Conservation (phyloP, 2,329 filamentous ascomycete genomes). For the Sporothrix inflata region DNA sequence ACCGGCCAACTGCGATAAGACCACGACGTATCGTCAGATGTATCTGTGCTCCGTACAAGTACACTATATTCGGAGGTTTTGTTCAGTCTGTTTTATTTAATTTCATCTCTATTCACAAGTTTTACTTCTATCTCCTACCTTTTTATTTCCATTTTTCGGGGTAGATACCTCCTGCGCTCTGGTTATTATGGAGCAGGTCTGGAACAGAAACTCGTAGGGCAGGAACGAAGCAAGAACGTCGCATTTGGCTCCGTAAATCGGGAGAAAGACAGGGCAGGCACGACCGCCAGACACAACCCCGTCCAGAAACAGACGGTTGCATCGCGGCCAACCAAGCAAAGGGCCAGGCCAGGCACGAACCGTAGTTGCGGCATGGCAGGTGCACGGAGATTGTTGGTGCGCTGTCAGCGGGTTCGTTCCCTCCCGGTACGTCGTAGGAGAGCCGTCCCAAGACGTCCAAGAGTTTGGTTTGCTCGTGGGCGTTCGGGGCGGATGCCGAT, state of each 20-base stretch:
- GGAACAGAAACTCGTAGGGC: neutral
- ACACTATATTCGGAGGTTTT: too few species aligned
- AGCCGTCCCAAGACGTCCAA: conserved; percentile 7
- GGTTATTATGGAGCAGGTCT: neutral
- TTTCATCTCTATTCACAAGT: neutral
- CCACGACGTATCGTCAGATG: neutral
- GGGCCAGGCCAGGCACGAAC: conserved; percentile 15
- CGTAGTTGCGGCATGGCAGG: conserved; percentile 19
- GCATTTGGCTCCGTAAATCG: neutral
- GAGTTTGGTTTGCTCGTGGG: conserved; percentile 25
- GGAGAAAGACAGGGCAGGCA: conserved; percentile 4
- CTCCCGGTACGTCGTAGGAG: conserved; percentile 20
- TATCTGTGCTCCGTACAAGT: too few species aligned
- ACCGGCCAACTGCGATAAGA: neutral
- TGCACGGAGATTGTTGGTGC: conserved; percentile 5
- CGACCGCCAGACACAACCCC: neutral
- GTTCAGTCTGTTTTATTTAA: too few species aligned
- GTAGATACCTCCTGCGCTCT: neutral
- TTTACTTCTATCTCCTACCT: neutral
- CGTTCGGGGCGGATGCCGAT: conserved; percentile 24
- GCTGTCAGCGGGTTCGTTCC: conserved; percentile 18
- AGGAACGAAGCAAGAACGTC: neutral
- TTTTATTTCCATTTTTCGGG: neutral
- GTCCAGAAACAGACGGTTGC: neutral
- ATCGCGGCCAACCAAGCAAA: conserved; percentile 15